Base-by-base conservation (phyloP, 495 filamentous ascomycete genomes). In the Neurospora pannonica region DNA sequence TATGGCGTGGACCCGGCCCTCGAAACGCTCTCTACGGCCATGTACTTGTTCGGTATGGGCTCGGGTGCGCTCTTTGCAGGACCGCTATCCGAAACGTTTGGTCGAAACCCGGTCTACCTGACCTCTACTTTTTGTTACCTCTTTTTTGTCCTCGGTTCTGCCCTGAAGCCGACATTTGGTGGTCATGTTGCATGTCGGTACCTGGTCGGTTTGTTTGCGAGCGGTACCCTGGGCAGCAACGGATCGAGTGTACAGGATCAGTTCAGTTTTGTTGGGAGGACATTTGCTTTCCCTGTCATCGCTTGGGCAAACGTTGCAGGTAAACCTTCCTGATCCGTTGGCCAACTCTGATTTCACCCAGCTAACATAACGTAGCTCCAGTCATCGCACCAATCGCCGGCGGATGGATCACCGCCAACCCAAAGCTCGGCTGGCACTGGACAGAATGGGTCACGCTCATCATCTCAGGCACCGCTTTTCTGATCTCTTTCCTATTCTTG, bases 381-480 rank as follows among this genome's bases (percentile, higher is more conserved):
- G 76, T 79, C n/a, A 76, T 81, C 7, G 80, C 79, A 2, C 81
- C 81, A 31, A 77, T 83, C 21, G 77, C 76, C 4, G 77, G 81
- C 15, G 80, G 79, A 6, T 81, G 78, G 77, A 79, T 82, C 9
- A 79, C 75, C 6, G 31, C 70, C 3, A 71, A 72, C 62, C 74
- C 37, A 0, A 31, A 62, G 15, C 62, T 81, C 13, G 71, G 73
- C 9, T 83, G 80, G 78, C 79, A 75, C 54, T 83, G 80, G 93
- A 88, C 88, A 0, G 94, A 94, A 80, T 95, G 92, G 84, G 86
- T 92, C 9, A 86, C 92, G 4, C 79, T 93, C 3, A 95, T 94
- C 38, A 94, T 93, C 88, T 87, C 91, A 1, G 87, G 83, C 2
- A 43, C 82, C 4, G 78, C 85, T 2, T 78, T 88, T 11, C 31